Evolutionary conservation across 164 flowering plant species (phyloP).

Genomic region (Euptelea pleiosperma): DNA sequence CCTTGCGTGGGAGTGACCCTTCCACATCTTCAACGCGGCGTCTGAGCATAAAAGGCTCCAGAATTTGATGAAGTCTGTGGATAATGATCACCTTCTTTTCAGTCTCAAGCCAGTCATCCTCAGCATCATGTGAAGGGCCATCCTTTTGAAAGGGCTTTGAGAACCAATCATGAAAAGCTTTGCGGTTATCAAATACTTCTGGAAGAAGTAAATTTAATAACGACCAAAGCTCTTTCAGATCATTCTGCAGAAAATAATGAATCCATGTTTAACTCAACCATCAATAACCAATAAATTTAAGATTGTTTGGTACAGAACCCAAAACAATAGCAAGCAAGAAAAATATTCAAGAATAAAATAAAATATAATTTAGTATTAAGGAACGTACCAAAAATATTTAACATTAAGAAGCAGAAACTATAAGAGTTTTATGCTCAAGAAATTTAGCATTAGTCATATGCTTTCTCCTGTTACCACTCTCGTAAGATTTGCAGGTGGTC

Average conservation of each 20-base stretch:
- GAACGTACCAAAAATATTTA: not conserved
- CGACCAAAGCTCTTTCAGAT: constrained; percentile 98
- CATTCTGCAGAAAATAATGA: constrained; percentile 64
- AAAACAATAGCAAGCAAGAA: not conserved
- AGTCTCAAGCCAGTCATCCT: constrained; percentile 99
- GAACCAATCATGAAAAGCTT: constrained; percentile 99
- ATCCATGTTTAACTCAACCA: constrained; percentile 1
- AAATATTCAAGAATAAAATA: no score
- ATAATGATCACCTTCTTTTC: constrained; percentile 96
- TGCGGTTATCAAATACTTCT: constrained; percentile 97
- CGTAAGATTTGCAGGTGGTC: not conserved
- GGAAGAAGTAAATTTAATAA: constrained; percentile 94
- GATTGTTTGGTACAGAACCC: not conserved
- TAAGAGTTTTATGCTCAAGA: not conserved
- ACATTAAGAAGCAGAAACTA: not conserved
- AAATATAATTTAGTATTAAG: no score
- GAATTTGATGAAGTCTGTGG: constrained; percentile 96
- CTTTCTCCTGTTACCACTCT: not conserved
- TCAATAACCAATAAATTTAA: not conserved
- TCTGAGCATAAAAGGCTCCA: constrained; percentile 99
- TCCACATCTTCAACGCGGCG: constrained; percentile 99
- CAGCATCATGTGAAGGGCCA: constrained; percentile 70
- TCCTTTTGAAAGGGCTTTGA: constrained; percentile 96
- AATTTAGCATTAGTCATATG: not conserved
- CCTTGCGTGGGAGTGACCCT: constrained; percentile 99